Base-by-base conservation (phyloP, 2,329 filamentous ascomycete genomes). In the Dothideomycetes sp. region DNA sequence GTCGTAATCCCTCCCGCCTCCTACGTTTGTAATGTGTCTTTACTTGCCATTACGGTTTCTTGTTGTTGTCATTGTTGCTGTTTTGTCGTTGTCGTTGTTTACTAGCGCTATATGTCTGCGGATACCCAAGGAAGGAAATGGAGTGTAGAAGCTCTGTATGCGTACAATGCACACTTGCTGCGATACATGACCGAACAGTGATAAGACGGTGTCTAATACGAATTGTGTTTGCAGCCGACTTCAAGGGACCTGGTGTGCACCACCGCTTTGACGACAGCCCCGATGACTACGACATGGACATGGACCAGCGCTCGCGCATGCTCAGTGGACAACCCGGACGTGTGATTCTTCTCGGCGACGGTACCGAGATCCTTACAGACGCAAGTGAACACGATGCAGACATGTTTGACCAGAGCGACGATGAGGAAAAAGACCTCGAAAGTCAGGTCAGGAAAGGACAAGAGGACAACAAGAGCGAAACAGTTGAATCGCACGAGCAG, bases 331-430 rank as follows among this genome's bases (percentile, higher is more conserved):
- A 78, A 62, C 67, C 70, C 45, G 86, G 87, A 53, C 80, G 88
- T 54, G 87, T 95, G 62, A 96, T 96, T 63, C 80, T 94, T 60
- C 76, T 98, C 53, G 88, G 89, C 51, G 88, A 96, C 69, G 91
- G 89, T 55, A 94, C 86, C 56, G 88, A 95, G 70, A 78, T 94
- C 60, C 71, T 88, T 57, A 86, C 85, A 52, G 86, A 91, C 64
- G 83, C 83, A 60, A 43, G 46, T 43, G 57, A 60, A 44, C 52
- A 52, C 37, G 87, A 95, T 58, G 79, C 83, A 49, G 87, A 94
- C 55, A 89, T 94, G 80, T 94, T 95, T 65, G 86, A 95, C 62
- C 81, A 87, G 54, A 55, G 54, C 42, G 56, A 57, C 30, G 56
- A 52, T 7, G 56, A 60, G 44, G 82, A 86, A 59, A 84, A 85